A percentile compares a stretch with the other conserved stretches of the same genome.
These are phyloP conservation scores for Camellia japonica DNA, from an alignment of 148 eudicot species.

Conservation along the genomic window DNA sequence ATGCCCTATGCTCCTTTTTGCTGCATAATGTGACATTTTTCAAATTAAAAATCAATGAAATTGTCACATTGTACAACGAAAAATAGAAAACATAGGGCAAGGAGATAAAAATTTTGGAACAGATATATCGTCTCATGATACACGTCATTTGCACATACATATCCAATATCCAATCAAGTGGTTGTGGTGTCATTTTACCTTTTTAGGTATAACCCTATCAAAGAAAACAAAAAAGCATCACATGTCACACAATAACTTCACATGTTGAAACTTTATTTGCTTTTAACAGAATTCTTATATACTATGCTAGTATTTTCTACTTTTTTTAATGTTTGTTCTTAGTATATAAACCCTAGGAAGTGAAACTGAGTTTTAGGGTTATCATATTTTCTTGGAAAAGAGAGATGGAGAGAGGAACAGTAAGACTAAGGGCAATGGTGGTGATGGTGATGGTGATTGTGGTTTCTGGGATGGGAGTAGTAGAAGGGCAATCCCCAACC, in stretches of 20 bases:
- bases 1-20: too few relatives aligned
- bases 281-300: not conserved
- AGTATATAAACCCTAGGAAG: not conserved
- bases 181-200: not conserved
- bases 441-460: conserved; percentile 15
- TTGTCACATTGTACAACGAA: too few relatives aligned
- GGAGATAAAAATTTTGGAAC: too few relatives aligned
- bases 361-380: not conserved
- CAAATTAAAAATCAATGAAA: too few relatives aligned
- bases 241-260: conserved; percentile 9
- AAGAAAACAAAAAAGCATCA: conserved; percentile 13
- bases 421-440: not conserved
- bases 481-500: conserved; percentile 15
- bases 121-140: too few relatives aligned
- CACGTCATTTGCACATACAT: not conserved
- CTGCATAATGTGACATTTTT: too few relatives aligned
- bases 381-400: not conserved
- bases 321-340: not conserved
- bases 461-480: conserved; percentile 10
- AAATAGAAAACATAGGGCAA: too few relatives aligned
- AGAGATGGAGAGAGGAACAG: conserved; percentile 11
- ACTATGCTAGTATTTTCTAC: not conserved
- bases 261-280: not conserved
- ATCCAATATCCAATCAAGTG: not conserved
- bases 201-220: not conserved